phyloP scores from a whole-genome alignment of 164 flowering plant genomes.

The Pachysandra terminalis region DNA sequence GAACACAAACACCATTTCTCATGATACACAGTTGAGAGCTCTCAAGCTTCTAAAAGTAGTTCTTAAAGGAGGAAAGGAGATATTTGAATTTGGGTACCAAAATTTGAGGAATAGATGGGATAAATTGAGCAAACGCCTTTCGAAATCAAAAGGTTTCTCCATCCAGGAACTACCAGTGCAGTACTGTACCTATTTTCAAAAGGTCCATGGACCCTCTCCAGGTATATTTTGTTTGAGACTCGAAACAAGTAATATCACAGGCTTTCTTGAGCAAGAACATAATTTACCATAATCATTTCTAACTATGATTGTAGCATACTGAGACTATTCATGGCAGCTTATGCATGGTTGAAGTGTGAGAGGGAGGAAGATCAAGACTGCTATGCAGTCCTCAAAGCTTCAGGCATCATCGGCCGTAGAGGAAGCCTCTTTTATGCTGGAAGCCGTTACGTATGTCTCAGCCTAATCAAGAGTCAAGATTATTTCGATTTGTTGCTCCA shows the following conservation, averaged over 20 bases:
- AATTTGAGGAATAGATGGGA: slow-evolving; percentile 51
- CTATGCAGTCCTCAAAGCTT: slow-evolving; percentile 35
- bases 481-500: slow-evolving; percentile 38
- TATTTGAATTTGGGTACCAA: slow-evolving; percentile 43
- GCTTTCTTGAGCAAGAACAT: not conserved
- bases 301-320: not conserved
- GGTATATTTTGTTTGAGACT: slow-evolving; percentile 21
- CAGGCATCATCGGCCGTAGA: slow-evolving; percentile 42
- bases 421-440: slow-evolving; percentile 40
- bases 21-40: slow-evolving; percentile 61
- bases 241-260: not conserved
- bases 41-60: slow-evolving; percentile 44
- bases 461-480: slow-evolving; percentile 44
- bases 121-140: slow-evolving; percentile 28
- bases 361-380: slow-evolving; percentile 59
- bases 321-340: slow-evolving; percentile 35
- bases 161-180: slow-evolving; percentile 41
- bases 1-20: slow-evolving; percentile 45
- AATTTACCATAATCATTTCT: not conserved
- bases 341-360: slow-evolving; percentile 77
- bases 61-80: slow-evolving; percentile 28
- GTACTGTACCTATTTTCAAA: slow-evolving; percentile 45
- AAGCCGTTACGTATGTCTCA: slow-evolving; percentile 44
- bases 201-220: slow-evolving; percentile 52
- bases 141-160: slow-evolving; percentile 39